These are phyloP conservation scores for Lithocarpus polystachyus DNA, from an alignment of 306 rosid species.

Conservation along the genomic window DNA sequence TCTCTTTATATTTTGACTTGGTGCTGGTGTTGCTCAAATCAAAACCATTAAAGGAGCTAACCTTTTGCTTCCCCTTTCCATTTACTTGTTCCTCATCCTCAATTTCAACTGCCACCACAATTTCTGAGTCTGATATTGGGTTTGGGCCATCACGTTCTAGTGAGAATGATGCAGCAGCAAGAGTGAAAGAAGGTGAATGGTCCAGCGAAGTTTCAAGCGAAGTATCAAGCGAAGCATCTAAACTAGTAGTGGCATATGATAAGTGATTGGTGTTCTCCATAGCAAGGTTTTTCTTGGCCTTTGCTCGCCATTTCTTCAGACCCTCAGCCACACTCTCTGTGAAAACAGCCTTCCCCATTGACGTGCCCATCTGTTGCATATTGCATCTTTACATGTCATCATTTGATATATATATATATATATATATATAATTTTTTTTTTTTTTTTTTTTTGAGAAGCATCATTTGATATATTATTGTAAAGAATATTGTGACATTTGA, in stretches of 20 bases:
- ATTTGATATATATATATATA: too few relatives aligned
- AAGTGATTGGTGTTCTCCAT: neutral
- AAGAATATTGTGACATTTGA: too few relatives aligned
- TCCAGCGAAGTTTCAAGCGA: constrained; percentile 1
- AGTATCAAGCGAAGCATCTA: too few relatives aligned
- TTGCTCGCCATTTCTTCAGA: constrained; percentile 39
- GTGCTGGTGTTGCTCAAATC: neutral
- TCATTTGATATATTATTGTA: too few relatives aligned
- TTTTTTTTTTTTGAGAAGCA: too few relatives aligned
- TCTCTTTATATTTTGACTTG: neutral
- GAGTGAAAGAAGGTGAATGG: constrained; percentile 37
- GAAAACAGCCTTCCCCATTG: constrained; percentile 50
- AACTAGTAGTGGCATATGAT: neutral
- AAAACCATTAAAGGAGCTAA: constrained; percentile 20
- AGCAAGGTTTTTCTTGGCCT: constrained; percentile 36
- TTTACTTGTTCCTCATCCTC: neutral
- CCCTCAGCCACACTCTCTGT: constrained; percentile 42
- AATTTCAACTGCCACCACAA: neutral
- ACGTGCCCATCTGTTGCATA: constrained; percentile 47
- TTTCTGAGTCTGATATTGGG: neutral
- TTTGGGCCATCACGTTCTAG: constrained; percentile 4
- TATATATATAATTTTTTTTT: too few relatives aligned
- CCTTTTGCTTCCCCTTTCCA: constrained; percentile 1
- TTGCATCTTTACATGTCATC: neutral
- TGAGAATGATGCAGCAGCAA: constrained; percentile 20